phyloP scores from a whole-genome alignment of 805 yeast genomes.

The Spathaspora boniae region DNA sequence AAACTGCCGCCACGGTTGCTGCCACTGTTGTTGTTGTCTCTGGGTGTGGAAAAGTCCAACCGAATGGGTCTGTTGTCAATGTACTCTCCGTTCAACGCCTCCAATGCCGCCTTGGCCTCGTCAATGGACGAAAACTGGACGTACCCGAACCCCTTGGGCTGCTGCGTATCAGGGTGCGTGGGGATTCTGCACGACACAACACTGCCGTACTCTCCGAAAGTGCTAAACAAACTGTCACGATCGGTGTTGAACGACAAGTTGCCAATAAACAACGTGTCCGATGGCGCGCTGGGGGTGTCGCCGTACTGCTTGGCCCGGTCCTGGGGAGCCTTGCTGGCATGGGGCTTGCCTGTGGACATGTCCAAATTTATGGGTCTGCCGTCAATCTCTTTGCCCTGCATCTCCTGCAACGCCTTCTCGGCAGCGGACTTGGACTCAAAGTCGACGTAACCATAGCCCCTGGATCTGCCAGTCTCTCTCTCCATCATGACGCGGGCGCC shows the following conservation, averaged over 20 bases:
- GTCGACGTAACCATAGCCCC: constrained; percentile 98
- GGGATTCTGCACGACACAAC: constrained; percentile 92
- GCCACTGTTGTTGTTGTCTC: constrained; percentile 46
- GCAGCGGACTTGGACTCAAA: constrained; percentile 75
- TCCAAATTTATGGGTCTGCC: constrained; percentile 96
- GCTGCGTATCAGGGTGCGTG: constrained; percentile 97
- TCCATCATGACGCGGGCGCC: constrained; percentile 93
- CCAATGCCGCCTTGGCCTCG: constrained; percentile 86
- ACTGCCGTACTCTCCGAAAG: constrained; percentile 75
- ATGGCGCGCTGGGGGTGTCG: constrained; percentile 86
- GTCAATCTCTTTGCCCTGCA: constrained; percentile 92
- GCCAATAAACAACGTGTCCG: constrained; percentile 95
- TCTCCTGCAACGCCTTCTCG: constrained; percentile 77
- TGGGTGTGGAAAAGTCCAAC: constrained; percentile 92
- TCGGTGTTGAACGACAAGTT: constrained; percentile 89
- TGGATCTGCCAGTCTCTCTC: constrained; percentile 86
- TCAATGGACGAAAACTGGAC: constrained; percentile 86
- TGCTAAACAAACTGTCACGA: constrained; percentile 71
- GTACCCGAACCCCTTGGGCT: constrained; percentile 98
- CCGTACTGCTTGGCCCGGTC: constrained; percentile 90
- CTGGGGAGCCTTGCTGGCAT: constrained; percentile 45
- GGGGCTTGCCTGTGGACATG: constrained; percentile 82
- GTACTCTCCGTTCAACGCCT: constrained; percentile 83
- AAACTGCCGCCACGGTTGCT: constrained; percentile 36
- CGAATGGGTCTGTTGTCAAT: constrained; percentile 91